Percentiles rank a stretch among this genome's conserved stretches.
phyloP scores from a whole-genome alignment of 2,329 filamentous ascomycete species.

The Cadophora malorum region DNA sequence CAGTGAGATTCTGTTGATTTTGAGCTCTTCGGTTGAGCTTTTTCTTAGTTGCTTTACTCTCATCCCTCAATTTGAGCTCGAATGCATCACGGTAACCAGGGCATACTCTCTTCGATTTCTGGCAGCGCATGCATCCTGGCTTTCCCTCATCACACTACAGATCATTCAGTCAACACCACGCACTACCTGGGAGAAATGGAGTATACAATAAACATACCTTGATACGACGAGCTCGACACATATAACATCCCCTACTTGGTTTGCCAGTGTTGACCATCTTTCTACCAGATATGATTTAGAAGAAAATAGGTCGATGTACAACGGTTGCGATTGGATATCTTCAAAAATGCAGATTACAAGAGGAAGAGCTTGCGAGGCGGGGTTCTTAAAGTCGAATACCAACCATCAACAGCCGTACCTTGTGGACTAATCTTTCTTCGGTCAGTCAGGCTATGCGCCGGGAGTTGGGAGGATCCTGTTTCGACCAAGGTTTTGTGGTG shows the following conservation, averaged over 20 bases:
- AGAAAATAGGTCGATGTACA: background rate
- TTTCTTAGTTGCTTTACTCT: constrained; percentile 71
- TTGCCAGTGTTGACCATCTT: constrained; percentile 68
- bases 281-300: constrained; percentile 31
- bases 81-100: constrained; percentile 66
- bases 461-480: background rate
- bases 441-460: background rate
- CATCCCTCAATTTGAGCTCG: constrained; percentile 73
- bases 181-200: background rate
- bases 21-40: constrained; percentile 59
- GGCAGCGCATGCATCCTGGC: constrained; percentile 68
- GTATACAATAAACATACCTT: constrained; percentile 21
- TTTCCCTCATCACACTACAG: constrained; percentile 69
- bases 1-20: constrained; percentile 43
- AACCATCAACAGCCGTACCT: background rate
- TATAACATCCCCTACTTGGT: constrained; percentile 71
- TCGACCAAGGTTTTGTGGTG: constrained; percentile 12
- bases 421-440: background rate
- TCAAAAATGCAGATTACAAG: background rate
- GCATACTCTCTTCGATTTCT: constrained; percentile 66
- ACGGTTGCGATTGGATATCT: constrained; percentile 23
- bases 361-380: constrained; percentile 3
- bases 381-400: constrained; percentile 3
- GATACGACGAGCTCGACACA: constrained; percentile 73
- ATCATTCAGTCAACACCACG: constrained; percentile 7